Base-by-base conservation (phyloP, 169 alveolate species). In the Plasmodium cynomolgi region DNA sequence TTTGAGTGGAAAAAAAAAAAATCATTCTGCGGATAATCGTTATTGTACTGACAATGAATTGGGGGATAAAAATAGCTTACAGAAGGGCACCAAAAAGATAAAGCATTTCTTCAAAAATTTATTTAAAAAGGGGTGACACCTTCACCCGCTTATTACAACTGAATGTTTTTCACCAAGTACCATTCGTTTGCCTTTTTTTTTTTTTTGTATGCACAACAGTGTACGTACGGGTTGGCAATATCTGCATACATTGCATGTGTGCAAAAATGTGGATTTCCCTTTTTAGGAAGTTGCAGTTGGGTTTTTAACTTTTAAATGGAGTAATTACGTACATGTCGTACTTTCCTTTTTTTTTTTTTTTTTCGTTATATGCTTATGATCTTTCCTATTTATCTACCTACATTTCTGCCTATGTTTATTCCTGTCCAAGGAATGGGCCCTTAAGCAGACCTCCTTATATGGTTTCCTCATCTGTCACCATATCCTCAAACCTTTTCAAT, bases 71-170 rank as follows among this genome's bases (percentile, higher is more conserved):
- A 84, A 44, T 81, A 81, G 86, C 33, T 7, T 62, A 26, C 62
- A 80, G 82, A 90, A 80, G 37, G 74, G 84, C 26, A 79, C 72
- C n/a, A 90, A 90, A 80, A 90, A 74, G 73, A 90, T 90, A 90
- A 90, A 90, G 54, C 68, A 68, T 20, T 90, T 79, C 47, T 90
- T 90, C 20, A 90, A 90, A 90, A 90, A 80, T 31, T 58, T 90
- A 26, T 90, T 90, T 90, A 90, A 90, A 90, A 90, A 79, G 29
- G 79, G 73, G n/a, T 80, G 33, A 83, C 58, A 54, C 2, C 1
- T 29, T 20, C 75, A 50, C 8, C 62, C 62, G 62, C 17, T 50
- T 50, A 17, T 50, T 50, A 26, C 62, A 15, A 13, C 62, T 2
- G 62, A 50, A 50, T 13, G 62, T 50, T 50, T 39, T 41, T 33